A percentile compares a stretch with the other conserved stretches of the same genome.
These are phyloP conservation scores for Hippophae rhamnoides DNA, from an alignment of 306 rosid species.

Conservation along the genomic window DNA sequence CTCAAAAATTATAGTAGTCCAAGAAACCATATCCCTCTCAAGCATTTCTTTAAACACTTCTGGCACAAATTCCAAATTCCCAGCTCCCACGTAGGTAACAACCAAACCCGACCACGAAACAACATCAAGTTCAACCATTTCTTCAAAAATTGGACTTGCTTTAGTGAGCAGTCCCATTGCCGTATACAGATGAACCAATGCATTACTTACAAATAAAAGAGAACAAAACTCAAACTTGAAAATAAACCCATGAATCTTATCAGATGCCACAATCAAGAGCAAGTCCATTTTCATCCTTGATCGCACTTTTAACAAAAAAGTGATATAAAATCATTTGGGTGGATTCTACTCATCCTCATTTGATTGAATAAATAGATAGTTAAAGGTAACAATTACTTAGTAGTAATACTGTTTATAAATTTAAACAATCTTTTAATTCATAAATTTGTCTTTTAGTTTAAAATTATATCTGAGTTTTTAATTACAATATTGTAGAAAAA, in stretches of 20 bases:
- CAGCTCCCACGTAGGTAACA: constrained; percentile 40
- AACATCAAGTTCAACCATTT: constrained; percentile 35
- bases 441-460: too few relatives aligned
- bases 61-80: constrained; percentile 36
- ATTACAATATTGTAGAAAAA: constrained; percentile 53
- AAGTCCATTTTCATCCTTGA: constrained; percentile 15
- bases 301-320: constrained; percentile 44
- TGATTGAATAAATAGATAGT: constrained; percentile 32
- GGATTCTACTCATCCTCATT: constrained; percentile 32
- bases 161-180: constrained; percentile 24
- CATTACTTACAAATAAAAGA: constrained; percentile 39
- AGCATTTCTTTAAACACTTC: constrained; percentile 28
- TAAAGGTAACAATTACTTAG: constrained; percentile 22
- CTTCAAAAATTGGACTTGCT: constrained; percentile 38
- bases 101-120: constrained; percentile 62
- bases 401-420: too few relatives aligned
- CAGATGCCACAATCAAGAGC: constrained; percentile 7
- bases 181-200: constrained; percentile 44
- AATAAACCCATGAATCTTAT: constrained; percentile 38
- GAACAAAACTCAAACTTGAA: constrained; percentile 40
- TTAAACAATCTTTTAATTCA: too few relatives aligned
- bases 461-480: too few relatives aligned
- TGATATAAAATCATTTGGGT: constrained; percentile 41
- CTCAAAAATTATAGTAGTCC: constrained; percentile 48
- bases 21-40: constrained; percentile 22